A percentile compares a stretch with the other conserved stretches of the same genome.
Evolutionary conservation across 2,329 filamentous ascomycete genomes (phyloP).

Genomic region (Talaromyces sp.): DNA sequence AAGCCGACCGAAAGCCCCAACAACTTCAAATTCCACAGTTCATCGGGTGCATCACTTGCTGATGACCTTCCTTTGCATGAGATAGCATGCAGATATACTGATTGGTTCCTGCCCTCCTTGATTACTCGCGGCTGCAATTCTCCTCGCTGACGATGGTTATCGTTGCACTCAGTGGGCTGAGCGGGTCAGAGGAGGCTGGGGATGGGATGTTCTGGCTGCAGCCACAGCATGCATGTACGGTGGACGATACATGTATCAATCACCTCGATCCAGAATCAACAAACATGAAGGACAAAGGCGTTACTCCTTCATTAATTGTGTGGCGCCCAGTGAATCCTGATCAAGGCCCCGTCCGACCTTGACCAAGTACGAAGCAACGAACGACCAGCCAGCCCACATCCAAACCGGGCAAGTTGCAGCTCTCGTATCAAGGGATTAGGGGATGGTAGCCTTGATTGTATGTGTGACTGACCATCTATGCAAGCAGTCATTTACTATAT

Average conservation of each 20-base stretch:
- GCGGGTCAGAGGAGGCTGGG: background rate
- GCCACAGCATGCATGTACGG: background rate
- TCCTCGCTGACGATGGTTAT: background rate
- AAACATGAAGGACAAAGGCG: background rate
- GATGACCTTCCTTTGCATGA: background rate
- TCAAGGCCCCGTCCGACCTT: background rate
- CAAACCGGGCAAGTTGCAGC: background rate
- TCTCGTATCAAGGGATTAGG: background rate
- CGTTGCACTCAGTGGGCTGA: background rate
- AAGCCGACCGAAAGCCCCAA: background rate
- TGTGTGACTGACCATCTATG: slow-evolving; percentile 1
- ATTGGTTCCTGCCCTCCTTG: background rate
- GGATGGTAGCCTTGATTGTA: background rate
- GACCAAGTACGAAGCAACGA: background rate
- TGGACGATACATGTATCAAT: background rate
- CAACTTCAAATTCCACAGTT: background rate
- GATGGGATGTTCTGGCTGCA: background rate
- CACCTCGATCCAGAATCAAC: background rate
- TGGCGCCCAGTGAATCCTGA: background rate
- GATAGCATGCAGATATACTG: background rate
- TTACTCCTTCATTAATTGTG: background rate
- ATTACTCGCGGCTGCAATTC: background rate
- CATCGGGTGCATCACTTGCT: background rate
- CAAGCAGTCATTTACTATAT: background rate
- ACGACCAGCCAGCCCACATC: background rate